Percentiles rank a stretch among this genome's conserved stretches.
phyloP scores from a whole-genome alignment of 306 rosid genomes.

The Senna siamea region DNA sequence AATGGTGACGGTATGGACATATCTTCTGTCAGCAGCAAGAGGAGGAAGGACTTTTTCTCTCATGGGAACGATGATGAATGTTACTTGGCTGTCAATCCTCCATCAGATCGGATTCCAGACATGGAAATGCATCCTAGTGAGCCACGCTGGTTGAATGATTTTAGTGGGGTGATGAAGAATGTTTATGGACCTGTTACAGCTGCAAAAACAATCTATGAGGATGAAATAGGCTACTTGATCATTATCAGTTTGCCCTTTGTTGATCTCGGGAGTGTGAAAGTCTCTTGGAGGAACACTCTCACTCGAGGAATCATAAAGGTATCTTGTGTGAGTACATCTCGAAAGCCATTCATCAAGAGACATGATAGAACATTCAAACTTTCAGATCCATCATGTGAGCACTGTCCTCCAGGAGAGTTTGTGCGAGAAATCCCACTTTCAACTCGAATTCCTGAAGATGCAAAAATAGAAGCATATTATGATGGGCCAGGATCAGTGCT shows the following conservation, averaged over 20 bases:
- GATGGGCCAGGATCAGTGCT: slow-evolving; percentile 55
- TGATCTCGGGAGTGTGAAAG: slow-evolving; percentile 56
- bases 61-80: slow-evolving; percentile 46
- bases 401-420: slow-evolving; percentile 59
- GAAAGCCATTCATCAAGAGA: slow-evolving; percentile 54
- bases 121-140: slow-evolving; percentile 43
- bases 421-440: slow-evolving; percentile 50
- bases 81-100: slow-evolving; percentile 43
- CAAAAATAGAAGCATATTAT: slow-evolving; percentile 54
- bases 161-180: slow-evolving; percentile 55
- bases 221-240: slow-evolving; percentile 48
- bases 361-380: slow-evolving; percentile 57
- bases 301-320: slow-evolving; percentile 54
- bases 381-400: slow-evolving; percentile 54
- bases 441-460: slow-evolving; percentile 57
- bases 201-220: slow-evolving; percentile 56
- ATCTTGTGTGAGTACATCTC: slow-evolving; percentile 49
- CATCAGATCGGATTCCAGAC: slow-evolving; percentile 42
- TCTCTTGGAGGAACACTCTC: slow-evolving; percentile 53
- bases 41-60: slow-evolving; percentile 49
- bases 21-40: slow-evolving; percentile 40
- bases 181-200: slow-evolving; percentile 56
- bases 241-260: slow-evolving; percentile 55
- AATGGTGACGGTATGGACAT: slow-evolving; percentile 42
- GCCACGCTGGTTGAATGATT: slow-evolving; percentile 48